phyloP scores from a whole-genome alignment of 1,139 yeast genomes.

The Kluyveromyces marxianus region DNA sequence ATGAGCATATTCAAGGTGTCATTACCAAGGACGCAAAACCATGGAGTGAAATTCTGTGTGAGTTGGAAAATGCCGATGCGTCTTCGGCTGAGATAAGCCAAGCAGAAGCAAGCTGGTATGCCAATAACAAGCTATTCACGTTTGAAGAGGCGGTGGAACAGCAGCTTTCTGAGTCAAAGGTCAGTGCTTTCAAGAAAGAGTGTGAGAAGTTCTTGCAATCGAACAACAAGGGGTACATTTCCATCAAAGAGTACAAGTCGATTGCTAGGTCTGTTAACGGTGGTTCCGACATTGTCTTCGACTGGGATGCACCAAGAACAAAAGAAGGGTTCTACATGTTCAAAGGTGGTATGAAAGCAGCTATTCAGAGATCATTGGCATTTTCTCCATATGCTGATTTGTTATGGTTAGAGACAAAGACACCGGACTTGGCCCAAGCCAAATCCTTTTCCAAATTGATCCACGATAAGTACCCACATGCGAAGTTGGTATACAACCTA shows the following conservation, averaged over 20 bases:
- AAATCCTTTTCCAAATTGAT: conserved; percentile 40
- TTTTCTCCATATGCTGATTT: conserved; percentile 53
- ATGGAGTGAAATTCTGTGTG: conserved; percentile 39
- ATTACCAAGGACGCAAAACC: conserved; percentile 36
- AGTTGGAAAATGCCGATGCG: conserved; percentile 38
- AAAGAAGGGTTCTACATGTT: conserved; percentile 49
- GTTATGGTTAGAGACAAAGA: conserved; percentile 53
- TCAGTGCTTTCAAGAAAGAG: conserved; percentile 8
- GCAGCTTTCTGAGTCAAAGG: conserved; percentile 17
- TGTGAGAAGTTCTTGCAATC: background rate
- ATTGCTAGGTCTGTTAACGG: conserved; percentile 31
- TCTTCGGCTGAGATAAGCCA: conserved; percentile 31
- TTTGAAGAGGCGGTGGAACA: conserved; percentile 42
- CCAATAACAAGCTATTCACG: conserved; percentile 37
- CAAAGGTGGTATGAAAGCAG: conserved; percentile 44
- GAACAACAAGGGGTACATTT: conserved; percentile 11
- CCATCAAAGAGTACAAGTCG: conserved; percentile 20
- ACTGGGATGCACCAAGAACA: conserved; percentile 55
- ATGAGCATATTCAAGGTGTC: conserved; percentile 46
- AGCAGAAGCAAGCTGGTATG: conserved; percentile 41
- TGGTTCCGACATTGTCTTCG: conserved; percentile 35
- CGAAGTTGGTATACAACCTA: conserved; percentile 50
- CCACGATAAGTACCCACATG: conserved; percentile 42
- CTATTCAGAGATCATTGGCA: conserved; percentile 44
- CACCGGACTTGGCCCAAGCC: conserved; percentile 47